Evolutionary conservation across 176 grass and related monocot genomes (phyloP).

Genomic region (Ensete glaucum): DNA sequence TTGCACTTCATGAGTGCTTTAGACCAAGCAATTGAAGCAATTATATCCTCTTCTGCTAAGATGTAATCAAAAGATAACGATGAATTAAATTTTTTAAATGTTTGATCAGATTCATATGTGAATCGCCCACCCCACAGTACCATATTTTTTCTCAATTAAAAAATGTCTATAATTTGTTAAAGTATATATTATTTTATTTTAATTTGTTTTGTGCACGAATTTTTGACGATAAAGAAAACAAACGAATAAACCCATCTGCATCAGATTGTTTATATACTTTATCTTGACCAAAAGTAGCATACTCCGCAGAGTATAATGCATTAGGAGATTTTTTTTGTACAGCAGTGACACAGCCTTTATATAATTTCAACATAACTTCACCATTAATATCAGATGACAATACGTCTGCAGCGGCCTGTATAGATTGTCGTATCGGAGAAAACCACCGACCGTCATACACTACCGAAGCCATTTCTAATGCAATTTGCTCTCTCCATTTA

Average conservation of each 20-base stretch:
- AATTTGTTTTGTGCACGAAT: too few species aligned
- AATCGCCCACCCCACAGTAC: too few species aligned
- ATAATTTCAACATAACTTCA: conserved; percentile 49
- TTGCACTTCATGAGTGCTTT: too few species aligned
- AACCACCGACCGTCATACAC: conserved; percentile 80
- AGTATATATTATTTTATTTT: too few species aligned
- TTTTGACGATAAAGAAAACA: conserved; percentile 52
- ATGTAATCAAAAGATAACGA: too few species aligned
- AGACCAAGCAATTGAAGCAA: too few species aligned
- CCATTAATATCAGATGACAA: conserved; percentile 43
- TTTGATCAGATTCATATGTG: too few species aligned
- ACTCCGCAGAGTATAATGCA: conserved; percentile 75
- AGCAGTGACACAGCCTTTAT: conserved; percentile 51
- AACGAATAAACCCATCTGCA: conserved; percentile 63
- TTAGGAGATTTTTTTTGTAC: conserved; percentile 40
- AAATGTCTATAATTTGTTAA: too few species aligned
- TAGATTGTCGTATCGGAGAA: conserved; percentile 41
- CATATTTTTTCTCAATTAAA: too few species aligned
- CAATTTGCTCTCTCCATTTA: conserved; percentile 54
- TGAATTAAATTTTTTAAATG: too few species aligned
- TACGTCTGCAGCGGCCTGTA: conserved; percentile 48
- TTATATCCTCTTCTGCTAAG: too few species aligned
- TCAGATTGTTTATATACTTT: conserved; percentile 73
- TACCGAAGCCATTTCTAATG: conserved; percentile 61
- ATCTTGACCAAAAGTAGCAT: conserved; percentile 68